phyloP scores from a whole-genome alignment of 2,329 filamentous ascomycete species.

The Talaromyces sp. region DNA sequence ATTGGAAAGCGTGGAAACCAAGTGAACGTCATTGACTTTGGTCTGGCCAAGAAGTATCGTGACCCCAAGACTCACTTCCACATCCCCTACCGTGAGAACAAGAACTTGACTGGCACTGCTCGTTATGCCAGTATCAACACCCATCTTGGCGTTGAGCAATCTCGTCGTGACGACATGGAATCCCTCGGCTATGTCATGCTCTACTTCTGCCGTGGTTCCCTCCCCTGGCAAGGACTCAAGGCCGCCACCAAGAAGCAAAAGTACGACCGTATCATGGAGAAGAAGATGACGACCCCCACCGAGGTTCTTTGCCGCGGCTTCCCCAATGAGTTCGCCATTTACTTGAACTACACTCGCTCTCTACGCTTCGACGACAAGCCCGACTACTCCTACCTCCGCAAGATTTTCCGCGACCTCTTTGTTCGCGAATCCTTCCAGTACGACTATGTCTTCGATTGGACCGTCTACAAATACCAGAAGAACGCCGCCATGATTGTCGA shows the following conservation, averaged over 20 bases:
- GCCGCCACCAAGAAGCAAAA: constrained; percentile 99
- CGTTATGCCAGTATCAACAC: constrained; percentile 99
- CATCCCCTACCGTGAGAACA: constrained; percentile 99
- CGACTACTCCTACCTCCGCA: constrained; percentile 98
- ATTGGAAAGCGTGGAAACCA: constrained; percentile 99
- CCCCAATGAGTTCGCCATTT: constrained; percentile 99
- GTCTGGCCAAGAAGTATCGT: constrained; percentile 98
- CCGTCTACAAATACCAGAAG: constrained; percentile 99
- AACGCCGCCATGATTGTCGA: constrained; percentile 92
- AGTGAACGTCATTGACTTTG: constrained; percentile 99
- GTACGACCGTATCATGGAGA: constrained; percentile 99
- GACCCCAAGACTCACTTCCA: constrained; percentile 99
- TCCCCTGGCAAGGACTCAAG: constrained; percentile 98
- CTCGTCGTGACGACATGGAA: constrained; percentile 98
- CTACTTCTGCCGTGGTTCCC: constrained; percentile 98
- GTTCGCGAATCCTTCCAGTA: constrained; percentile 99
- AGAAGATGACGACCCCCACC: constrained; percentile 99
- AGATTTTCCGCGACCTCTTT: constrained; percentile 99
- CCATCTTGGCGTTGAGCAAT: constrained; percentile 96
- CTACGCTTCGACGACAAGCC: constrained; percentile 99
- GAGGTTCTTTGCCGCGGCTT: constrained; percentile 97
- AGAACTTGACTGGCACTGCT: constrained; percentile 98
- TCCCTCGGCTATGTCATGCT: constrained; percentile 99
- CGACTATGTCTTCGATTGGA: constrained; percentile 99
- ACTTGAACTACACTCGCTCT: constrained; percentile 97